A percentile compares a stretch with the other conserved stretches of the same genome.
Evolutionary conservation across 2,329 filamentous ascomycete genomes (phyloP).

Genomic region (Macrophomina phaseolina): DNA sequence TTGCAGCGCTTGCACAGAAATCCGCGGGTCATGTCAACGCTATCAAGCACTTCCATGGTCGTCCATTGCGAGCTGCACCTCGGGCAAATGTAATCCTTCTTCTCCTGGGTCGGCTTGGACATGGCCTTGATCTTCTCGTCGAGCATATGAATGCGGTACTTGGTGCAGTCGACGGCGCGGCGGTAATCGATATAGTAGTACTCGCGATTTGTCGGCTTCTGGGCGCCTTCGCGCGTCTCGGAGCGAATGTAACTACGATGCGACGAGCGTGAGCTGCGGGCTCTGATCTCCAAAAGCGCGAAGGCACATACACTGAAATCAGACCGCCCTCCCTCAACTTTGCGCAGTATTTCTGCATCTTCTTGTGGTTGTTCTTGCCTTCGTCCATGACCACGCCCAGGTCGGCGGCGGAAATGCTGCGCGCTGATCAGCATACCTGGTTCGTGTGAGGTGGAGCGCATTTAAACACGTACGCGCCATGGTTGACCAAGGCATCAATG

Average conservation of each 20-base stretch:
- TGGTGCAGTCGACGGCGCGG: constrained; percentile 92
- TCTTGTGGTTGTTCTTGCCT: constrained; percentile 89
- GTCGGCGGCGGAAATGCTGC: constrained; percentile 81
- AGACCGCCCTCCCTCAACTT: constrained; percentile 86
- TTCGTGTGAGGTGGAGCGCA: constrained; percentile 15
- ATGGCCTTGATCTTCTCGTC: constrained; percentile 87
- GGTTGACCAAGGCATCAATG: constrained; percentile 77
- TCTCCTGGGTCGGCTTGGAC: constrained; percentile 76
- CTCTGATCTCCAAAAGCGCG: neutral
- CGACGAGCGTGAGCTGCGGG: neutral
- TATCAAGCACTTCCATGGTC: constrained; percentile 85
- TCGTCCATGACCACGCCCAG: constrained; percentile 75
- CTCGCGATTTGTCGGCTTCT: constrained; percentile 81
- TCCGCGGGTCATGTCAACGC: constrained; percentile 65
- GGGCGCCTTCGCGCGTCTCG: constrained; percentile 80
- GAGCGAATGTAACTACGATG: constrained; percentile 68
- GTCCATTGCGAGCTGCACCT: constrained; percentile 88
- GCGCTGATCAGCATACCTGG: constrained; percentile 28
- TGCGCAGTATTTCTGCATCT: constrained; percentile 87
- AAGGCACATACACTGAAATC: constrained; percentile 70
- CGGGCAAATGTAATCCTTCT: constrained; percentile 88
- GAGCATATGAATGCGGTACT: constrained; percentile 88
- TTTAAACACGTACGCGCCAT: constrained; percentile 64
- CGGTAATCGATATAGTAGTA: constrained; percentile 99
- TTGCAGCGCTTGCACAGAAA: constrained; percentile 86